These are phyloP conservation scores for Kregervanrija pseudodelftensis DNA, from an alignment of 805 yeast genomes.

Conservation along the genomic window DNA sequence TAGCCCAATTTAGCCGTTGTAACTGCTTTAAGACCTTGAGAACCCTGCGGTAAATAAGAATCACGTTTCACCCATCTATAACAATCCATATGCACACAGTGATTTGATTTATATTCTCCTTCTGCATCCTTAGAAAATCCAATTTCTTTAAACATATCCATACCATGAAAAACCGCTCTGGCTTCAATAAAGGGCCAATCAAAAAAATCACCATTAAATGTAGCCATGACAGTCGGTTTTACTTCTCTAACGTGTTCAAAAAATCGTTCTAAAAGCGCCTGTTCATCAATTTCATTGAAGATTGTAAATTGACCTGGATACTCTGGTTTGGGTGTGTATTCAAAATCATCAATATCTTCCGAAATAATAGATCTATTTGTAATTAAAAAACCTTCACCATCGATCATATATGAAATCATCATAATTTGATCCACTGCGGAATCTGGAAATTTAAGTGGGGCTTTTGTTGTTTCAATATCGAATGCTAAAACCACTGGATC, in stretches of 20 bases:
- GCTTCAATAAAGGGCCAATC: conserved; percentile 99
- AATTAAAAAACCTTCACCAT: conserved; percentile 90
- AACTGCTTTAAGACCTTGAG: conserved; percentile 97
- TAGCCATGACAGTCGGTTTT: conserved; percentile 93
- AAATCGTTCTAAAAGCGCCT: conserved; percentile 63
- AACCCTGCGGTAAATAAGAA: conserved; percentile 95
- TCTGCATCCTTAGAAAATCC: conserved; percentile 88
- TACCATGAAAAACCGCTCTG: conserved; percentile 74
- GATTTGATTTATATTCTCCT: conserved; percentile 86
- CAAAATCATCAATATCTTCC: conserved; percentile 93
- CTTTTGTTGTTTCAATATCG: conserved; percentile 96
- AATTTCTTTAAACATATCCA: conserved; percentile 85
- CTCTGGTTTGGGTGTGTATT: conserved; percentile 96
- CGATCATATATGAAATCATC: conserved; percentile 99
- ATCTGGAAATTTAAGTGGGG: conserved; percentile 94
- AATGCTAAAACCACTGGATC: conserved; percentile 96
- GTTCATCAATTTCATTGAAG: conserved; percentile 84
- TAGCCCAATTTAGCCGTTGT: conserved; percentile 94
- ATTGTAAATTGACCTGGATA: conserved; percentile 85
- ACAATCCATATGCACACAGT: conserved; percentile 97
- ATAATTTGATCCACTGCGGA: conserved; percentile 83
- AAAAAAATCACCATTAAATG: conserved; percentile 96
- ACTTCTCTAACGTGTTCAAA: conserved; percentile 87
- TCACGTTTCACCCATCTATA: conserved; percentile 98
- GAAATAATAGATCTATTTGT: conserved; percentile 93